Evolutionary conservation across 306 rosid species (phyloP).

Genomic region (Rosa lucieae): DNA sequence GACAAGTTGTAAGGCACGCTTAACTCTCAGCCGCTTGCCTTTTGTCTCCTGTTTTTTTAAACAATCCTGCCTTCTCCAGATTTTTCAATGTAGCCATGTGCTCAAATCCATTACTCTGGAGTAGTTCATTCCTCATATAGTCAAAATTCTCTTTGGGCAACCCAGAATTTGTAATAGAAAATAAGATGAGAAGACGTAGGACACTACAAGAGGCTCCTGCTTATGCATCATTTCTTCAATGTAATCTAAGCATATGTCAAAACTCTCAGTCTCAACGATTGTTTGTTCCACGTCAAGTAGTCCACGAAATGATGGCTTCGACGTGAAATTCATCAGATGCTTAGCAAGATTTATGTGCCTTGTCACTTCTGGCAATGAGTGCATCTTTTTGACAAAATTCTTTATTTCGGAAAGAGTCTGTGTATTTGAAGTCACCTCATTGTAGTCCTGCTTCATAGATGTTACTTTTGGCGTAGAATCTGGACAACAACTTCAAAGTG

Average conservation of each 20-base stretch:
- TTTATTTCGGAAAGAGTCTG: conserved; percentile 90
- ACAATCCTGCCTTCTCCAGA: conserved; percentile 85
- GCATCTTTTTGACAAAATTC: conserved; percentile 89
- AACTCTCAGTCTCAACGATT: conserved; percentile 77
- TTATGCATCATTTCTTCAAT: conserved; percentile 94
- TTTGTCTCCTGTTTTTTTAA: conserved; percentile 85
- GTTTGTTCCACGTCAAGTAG: conserved; percentile 98
- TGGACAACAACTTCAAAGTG: conserved; percentile 95
- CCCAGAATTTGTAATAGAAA: conserved; percentile 84
- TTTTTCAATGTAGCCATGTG: conserved; percentile 77
- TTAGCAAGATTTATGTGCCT: conserved; percentile 97
- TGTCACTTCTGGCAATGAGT: conserved; percentile 94
- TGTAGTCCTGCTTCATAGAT: conserved; percentile 94
- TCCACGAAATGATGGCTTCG: conserved; percentile 83
- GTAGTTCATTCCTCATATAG: conserved; percentile 88
- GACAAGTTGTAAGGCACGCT: conserved; percentile 88
- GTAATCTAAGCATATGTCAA: conserved; percentile 89
- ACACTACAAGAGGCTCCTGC: conserved; percentile 81
- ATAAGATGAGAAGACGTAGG: conserved; percentile 79
- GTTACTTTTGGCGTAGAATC: conserved; percentile 95
- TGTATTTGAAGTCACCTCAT: conserved; percentile 82
- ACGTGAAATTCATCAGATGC: conserved; percentile 73
- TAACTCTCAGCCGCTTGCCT: conserved; percentile 79
- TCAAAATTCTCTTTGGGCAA: conserved; percentile 80
- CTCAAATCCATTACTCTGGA: conserved; percentile 95